These are phyloP conservation scores for Colletotrichum spaethianum DNA, from an alignment of 2,329 filamentous ascomycete species.

Conservation along the genomic window DNA sequence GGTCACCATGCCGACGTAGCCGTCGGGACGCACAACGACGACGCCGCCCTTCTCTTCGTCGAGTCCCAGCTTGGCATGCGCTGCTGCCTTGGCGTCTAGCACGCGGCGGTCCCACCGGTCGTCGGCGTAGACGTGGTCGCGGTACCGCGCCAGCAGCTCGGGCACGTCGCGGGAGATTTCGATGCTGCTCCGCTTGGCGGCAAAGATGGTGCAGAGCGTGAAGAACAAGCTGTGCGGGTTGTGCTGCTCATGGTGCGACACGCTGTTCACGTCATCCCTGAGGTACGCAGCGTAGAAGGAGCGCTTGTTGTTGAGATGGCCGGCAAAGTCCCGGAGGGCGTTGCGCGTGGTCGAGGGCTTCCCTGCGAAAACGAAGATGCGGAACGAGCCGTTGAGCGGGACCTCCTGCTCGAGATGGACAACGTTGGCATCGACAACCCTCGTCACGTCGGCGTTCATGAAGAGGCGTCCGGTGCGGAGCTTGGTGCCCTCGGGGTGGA, in stretches of 20 bases:
- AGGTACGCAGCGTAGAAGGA: slow-evolving; percentile 82
- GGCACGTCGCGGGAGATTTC: slow-evolving; percentile 82
- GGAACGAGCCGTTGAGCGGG: slow-evolving; percentile 89
- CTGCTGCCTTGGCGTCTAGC: slow-evolving; percentile 78
- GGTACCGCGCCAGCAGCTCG: slow-evolving; percentile 78
- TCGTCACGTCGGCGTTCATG: slow-evolving; percentile 84
- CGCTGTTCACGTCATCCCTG: slow-evolving; percentile 70
- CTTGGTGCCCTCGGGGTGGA: slow-evolving; percentile 76
- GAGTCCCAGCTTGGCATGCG: slow-evolving; percentile 90
- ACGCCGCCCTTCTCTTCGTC: slow-evolving; percentile 81
- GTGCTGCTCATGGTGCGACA: slow-evolving; percentile 84
- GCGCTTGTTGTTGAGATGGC: slow-evolving; percentile 72
- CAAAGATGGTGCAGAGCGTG: slow-evolving; percentile 83
- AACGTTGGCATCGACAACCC: slow-evolving; percentile 89
- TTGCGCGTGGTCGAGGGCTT: slow-evolving; percentile 68
- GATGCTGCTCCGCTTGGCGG: slow-evolving; percentile 75
- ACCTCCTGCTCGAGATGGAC: slow-evolving; percentile 93
- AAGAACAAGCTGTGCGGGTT: slow-evolving; percentile 90
- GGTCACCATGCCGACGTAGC: slow-evolving; percentile 85
- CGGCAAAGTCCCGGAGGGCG: slow-evolving; percentile 80
- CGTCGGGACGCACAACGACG: slow-evolving; percentile 88
- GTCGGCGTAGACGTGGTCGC: slow-evolving; percentile 88
- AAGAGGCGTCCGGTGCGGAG: slow-evolving; percentile 83
- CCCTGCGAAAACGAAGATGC: slow-evolving; percentile 90
- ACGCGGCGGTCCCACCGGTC: slow-evolving; percentile 82